Evolutionary conservation across 192 early-diverging fungal genomes (phyloP).

Genomic region (Coemansia sp.): DNA sequence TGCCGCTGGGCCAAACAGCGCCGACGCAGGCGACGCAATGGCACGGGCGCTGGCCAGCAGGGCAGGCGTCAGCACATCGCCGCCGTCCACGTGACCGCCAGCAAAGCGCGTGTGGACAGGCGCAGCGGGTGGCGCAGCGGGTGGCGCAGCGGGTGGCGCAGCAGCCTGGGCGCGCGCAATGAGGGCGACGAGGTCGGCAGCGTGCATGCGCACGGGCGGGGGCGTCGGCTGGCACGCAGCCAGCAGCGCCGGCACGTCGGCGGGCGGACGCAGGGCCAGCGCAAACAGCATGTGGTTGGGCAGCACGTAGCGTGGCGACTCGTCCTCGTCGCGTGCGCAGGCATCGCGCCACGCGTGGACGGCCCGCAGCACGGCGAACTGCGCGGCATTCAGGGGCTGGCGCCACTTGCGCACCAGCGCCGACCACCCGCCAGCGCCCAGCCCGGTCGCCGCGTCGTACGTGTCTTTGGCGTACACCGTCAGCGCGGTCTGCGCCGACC

Average conservation of each 20-base stretch:
- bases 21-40: conserved; percentile 14
- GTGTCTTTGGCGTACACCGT: conserved; percentile 73
- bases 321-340: conserved; percentile 89
- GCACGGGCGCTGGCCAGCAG: conserved; percentile 1
- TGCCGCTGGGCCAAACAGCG: conserved; percentile 20
- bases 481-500: conserved; percentile 69
- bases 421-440: conserved; percentile 79
- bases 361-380: conserved; percentile 79
- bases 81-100: conserved; percentile 4
- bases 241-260: conserved; percentile 62
- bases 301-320: conserved; percentile 80
- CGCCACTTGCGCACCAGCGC: conserved; percentile 63
- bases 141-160: conserved; percentile 1
- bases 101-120: conserved; percentile 46
- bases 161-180: conserved; percentile 26
- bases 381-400: conserved; percentile 54
- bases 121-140: not conserved
- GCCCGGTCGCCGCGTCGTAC: conserved; percentile 78
- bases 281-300: conserved; percentile 87
- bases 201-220: conserved; percentile 80
- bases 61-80: conserved; percentile 18
- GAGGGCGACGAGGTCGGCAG: conserved; percentile 65
- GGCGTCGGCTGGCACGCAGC: conserved; percentile 77
- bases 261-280: conserved; percentile 71
- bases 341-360: conserved; percentile 93